These are phyloP conservation scores for Scutellaria barbata DNA, from an alignment of 257 asterid genomes.

Conservation along the genomic window DNA sequence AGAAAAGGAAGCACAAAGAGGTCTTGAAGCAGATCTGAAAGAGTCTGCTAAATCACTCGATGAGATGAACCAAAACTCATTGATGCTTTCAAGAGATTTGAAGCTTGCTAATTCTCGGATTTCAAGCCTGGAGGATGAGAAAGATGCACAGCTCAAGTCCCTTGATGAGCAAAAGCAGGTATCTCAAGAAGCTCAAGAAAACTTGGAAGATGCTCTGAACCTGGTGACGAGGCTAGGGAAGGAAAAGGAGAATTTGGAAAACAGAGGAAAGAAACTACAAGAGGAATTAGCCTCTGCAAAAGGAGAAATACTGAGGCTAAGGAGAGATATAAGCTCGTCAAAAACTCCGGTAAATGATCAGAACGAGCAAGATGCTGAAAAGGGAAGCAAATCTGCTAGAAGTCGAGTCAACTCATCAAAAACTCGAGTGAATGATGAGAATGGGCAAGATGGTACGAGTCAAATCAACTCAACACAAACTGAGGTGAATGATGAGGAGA, in stretches of 20 bases:
- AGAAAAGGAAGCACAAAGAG: conserved; percentile 55
- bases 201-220: conserved; percentile 79
- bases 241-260: conserved; percentile 64
- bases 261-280: conserved; percentile 62
- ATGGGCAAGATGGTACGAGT: conserved; percentile 39
- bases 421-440: conserved; percentile 40
- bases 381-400: conserved; percentile 34
- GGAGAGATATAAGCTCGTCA: conserved; percentile 54
- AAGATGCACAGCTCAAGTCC: conserved; percentile 48
- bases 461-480: conserved; percentile 43
- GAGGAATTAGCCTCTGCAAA: conserved; percentile 83
- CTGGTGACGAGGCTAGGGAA: conserved; percentile 65
- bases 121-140: conserved; percentile 67
- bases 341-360: conserved; percentile 41
- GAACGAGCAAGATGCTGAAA: conserved; percentile 41
- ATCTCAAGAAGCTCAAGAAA: conserved; percentile 63
- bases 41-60: conserved; percentile 63
- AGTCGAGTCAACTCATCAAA: conserved; percentile 47
- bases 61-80: conserved; percentile 54
- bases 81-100: conserved; percentile 54
- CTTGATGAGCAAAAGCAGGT: conserved; percentile 62
- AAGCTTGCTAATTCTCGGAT: conserved; percentile 55
- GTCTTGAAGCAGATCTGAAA: conserved; percentile 60
- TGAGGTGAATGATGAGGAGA: conserved; percentile 40
- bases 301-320: conserved; percentile 79